Base-by-base conservation (phyloP, 1,139 yeast genomes). In the Geotrichum armillariae region DNA sequence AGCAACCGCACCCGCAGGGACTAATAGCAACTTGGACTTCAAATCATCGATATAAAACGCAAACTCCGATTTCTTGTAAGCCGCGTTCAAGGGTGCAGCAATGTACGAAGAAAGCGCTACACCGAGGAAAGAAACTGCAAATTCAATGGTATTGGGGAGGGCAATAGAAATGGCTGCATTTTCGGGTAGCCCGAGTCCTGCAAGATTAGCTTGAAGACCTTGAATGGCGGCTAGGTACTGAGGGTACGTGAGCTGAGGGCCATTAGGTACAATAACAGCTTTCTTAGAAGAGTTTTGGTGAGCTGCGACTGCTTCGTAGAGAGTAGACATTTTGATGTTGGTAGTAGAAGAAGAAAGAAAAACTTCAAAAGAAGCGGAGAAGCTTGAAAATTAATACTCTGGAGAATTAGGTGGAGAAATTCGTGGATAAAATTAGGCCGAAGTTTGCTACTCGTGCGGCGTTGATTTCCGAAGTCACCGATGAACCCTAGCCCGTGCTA, bases 61-160 rank as follows among this genome's bases (percentile, higher is more conserved):
- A 61, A 80, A 79, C 65, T 83, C 89, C 32, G 68, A 59, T 58
- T 77, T 75, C 60, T 77, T 80, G 65, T 81, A 82, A 50, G 74
- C 74, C 12, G 86, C 76, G 60, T 83, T 83, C 61, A 83, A 67
- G 3, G 89, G 89, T 3, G 86, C 85, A 18, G 83, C 84, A 39
- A 82, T 70, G 58, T 76, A 71, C 0, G 80, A 76, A 22, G 78
- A 74, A 56, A 77, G 73, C 1, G 85, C 77, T 18, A 76, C 69
- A 1, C 79, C 83, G 18, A 82, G 64, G 59, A 81, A 83, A 1
- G 78, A 68, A 7, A 74, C 73, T 2, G 78, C 73, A 49, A 81
- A 76, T 58, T 82, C 88, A 32, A 82, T 61, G 4, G 78, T 70
- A 62, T 83, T 83, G 31, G 82, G 80, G 53, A 83, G 66, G 0